Conservation (phyloP, 2,329 filamentous ascomycete genomes). For the Talaromyces funiculosus region DNA sequence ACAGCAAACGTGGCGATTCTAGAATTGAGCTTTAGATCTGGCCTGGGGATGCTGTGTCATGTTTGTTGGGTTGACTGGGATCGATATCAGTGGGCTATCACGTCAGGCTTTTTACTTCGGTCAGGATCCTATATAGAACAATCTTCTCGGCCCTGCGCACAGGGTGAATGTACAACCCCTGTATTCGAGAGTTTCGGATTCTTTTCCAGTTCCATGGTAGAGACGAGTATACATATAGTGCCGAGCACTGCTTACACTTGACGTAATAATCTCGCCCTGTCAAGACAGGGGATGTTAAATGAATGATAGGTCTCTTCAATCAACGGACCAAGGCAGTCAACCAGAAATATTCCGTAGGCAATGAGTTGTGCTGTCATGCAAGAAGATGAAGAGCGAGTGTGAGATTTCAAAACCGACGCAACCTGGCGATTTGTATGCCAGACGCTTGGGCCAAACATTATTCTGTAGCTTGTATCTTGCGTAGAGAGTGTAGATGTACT, state of each 20-base stretch:
- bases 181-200: background rate
- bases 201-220: background rate
- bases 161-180: background rate
- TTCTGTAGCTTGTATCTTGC: background rate
- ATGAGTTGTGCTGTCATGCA: background rate
- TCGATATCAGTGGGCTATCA: background rate
- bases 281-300: background rate
- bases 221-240: background rate
- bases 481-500: no score
- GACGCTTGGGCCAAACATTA: background rate
- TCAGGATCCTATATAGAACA: background rate
- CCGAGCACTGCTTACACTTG: background rate
- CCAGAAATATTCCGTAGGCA: background rate
- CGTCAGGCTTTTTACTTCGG: background rate
- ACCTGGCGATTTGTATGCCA: background rate
- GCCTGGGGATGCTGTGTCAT: background rate
- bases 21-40: background rate
- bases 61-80: background rate
- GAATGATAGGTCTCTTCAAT: background rate
- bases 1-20: background rate
- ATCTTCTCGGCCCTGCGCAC: background rate
- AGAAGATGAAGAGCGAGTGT: background rate
- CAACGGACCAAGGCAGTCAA: background rate
- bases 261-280: background rate
- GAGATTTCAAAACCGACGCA: background rate